Evolutionary conservation across 2,329 filamentous ascomycete genomes (phyloP).

Genomic region (Fonsecaea pugnacius): DNA sequence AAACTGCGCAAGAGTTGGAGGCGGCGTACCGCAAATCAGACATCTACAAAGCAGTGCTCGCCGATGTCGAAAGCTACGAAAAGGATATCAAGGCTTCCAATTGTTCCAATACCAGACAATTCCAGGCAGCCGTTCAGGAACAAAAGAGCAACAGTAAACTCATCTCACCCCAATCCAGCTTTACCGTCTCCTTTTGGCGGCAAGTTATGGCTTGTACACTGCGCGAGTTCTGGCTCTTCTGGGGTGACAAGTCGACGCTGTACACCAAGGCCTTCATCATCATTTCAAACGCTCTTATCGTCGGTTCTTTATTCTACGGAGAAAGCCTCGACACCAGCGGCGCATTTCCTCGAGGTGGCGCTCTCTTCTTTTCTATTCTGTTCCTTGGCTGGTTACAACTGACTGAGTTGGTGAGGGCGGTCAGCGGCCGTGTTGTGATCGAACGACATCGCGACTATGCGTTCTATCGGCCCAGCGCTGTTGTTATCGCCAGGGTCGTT

Average conservation of each 20-base stretch:
- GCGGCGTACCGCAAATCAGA: constrained; percentile 68
- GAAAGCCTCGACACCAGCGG: constrained; percentile 63
- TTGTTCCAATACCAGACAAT: constrained; percentile 65
- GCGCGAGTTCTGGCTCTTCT: constrained; percentile 78
- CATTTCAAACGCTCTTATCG: constrained; percentile 72
- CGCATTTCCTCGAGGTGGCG: constrained; percentile 66
- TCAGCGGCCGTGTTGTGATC: constrained; percentile 71
- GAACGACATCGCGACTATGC: constrained; percentile 70
- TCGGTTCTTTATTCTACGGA: constrained; percentile 78
- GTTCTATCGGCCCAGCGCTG: constrained; percentile 71
- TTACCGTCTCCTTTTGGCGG: constrained; percentile 73
- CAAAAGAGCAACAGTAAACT: constrained; percentile 68
- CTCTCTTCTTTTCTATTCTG: constrained; percentile 68
- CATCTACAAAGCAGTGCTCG: constrained; percentile 63
- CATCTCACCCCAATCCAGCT: constrained; percentile 64
- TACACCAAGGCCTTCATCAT: constrained; percentile 82
- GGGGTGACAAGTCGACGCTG: constrained; percentile 73
- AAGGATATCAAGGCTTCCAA: constrained; percentile 60
- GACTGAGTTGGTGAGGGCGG: constrained; percentile 76
- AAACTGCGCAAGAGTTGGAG: constrained; percentile 70
- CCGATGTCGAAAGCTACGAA: constrained; percentile 67
- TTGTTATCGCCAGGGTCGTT: constrained; percentile 64
- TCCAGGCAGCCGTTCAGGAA: constrained; percentile 67
- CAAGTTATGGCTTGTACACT: constrained; percentile 67
- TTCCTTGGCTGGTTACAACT: constrained; percentile 74